Conservation (phyloP, 371 early-diverging fungal genomes). For the Apophysomyces trapeziformis region DNA sequence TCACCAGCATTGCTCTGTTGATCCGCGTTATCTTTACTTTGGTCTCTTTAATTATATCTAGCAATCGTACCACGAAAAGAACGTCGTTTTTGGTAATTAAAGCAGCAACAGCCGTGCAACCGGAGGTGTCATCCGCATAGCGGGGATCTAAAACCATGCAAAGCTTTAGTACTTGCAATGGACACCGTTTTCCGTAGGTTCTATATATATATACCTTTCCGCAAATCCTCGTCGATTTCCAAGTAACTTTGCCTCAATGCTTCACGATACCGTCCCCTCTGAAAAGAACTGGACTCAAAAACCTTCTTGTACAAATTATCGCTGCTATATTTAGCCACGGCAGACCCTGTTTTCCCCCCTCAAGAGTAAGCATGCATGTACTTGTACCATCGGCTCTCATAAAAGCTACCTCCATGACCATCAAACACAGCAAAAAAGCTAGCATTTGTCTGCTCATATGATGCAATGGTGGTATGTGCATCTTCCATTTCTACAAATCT, state of each 20-base stretch:
- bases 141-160: slow-evolving; percentile 61
- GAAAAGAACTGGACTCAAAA: slow-evolving; percentile 64
- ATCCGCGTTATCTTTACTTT: not conserved
- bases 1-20: slow-evolving; percentile 92
- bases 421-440: slow-evolving; percentile 97
- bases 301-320: slow-evolving; percentile 73
- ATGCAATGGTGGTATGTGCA: slow-evolving; percentile 88
- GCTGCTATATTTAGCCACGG: slow-evolving; percentile 88
- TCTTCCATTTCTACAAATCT: slow-evolving; percentile 89
- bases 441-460: slow-evolving; percentile 57
- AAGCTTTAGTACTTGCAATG: not conserved
- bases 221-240: slow-evolving; percentile 79
- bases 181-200: not conserved
- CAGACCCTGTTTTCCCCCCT: slow-evolving; percentile 48
- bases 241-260: slow-evolving; percentile 85
- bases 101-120: slow-evolving; percentile 93
- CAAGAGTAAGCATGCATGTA: not conserved
- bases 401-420: slow-evolving; percentile 88
- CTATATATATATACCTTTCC: slow-evolving; percentile 54
- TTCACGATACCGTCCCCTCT: slow-evolving; percentile 60
- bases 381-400: too few species aligned
- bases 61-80: slow-evolving; percentile 49
- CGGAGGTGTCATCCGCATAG: slow-evolving; percentile 77
- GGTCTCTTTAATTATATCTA: not conserved
- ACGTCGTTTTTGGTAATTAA: slow-evolving; percentile 72